Conservation (phyloP, 371 early-diverging fungal species). For the Batkoa obscura region DNA sequence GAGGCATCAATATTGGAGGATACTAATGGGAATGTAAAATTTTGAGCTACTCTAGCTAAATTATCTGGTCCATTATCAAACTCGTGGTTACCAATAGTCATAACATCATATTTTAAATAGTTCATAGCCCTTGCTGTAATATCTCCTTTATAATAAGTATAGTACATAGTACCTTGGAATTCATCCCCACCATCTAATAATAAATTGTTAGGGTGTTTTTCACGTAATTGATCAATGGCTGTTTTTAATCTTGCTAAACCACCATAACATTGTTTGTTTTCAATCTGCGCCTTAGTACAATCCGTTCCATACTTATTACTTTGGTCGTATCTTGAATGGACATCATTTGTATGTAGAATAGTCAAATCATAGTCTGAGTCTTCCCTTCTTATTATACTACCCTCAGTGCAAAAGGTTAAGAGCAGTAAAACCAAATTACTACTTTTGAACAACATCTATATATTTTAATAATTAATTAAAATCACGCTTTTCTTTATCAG, state of each 20-base stretch:
- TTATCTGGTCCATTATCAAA: slow-evolving; percentile 40
- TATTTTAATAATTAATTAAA: too few relatives aligned
- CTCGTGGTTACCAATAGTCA: slow-evolving; percentile 50
- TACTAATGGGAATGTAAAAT: slow-evolving; percentile 35
- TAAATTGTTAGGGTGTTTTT: slow-evolving; percentile 14
- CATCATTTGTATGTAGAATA: slow-evolving; percentile 44
- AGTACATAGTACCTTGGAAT: slow-evolving; percentile 35
- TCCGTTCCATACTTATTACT: slow-evolving; percentile 29
- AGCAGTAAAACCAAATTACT: too few relatives aligned
- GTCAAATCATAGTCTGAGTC: slow-evolving; percentile 14
- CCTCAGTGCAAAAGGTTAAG: too few relatives aligned
- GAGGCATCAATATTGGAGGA: slow-evolving; percentile 36
- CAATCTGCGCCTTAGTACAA: slow-evolving; percentile 21
- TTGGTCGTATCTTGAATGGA: slow-evolving; percentile 31
- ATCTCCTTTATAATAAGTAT: slow-evolving; percentile 25
- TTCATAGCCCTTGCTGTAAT: slow-evolving; percentile 31
- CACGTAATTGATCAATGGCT: slow-evolving; percentile 23
- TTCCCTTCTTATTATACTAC: background rate
- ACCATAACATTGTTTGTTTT: slow-evolving; percentile 25
- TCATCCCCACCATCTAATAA: slow-evolving; percentile 48
- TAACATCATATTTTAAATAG: slow-evolving; percentile 26
- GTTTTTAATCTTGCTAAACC: slow-evolving; percentile 35
- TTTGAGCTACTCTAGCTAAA: slow-evolving; percentile 23
- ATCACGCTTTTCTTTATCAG: too few relatives aligned
- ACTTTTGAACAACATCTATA: too few relatives aligned